phyloP scores from a whole-genome alignment of 768 basidiomycete species.

The Lactarius pseudohatsudake region DNA sequence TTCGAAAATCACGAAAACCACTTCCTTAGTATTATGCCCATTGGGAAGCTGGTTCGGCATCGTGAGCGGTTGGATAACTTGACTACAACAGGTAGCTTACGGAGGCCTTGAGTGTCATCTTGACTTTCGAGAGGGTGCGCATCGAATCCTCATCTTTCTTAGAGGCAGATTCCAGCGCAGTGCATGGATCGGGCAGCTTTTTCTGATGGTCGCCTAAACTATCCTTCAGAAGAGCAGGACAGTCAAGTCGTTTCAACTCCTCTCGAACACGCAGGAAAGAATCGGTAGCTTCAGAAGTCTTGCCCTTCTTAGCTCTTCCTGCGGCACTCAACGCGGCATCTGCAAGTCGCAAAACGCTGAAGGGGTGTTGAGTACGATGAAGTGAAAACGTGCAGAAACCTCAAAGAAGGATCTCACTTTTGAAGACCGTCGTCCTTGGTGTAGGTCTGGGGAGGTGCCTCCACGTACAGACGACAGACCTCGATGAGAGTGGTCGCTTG shows the following conservation, averaged over 20 bases:
- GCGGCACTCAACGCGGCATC: slow-evolving; percentile 5
- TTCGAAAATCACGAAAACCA: background rate
- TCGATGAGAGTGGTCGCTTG: slow-evolving; percentile 3
- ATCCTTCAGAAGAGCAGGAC: background rate
- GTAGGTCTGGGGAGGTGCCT: background rate
- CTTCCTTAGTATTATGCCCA: background rate
- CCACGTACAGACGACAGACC: background rate
- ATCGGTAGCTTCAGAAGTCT: background rate
- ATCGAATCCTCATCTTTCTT: background rate
- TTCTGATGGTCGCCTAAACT: background rate
- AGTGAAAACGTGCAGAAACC: background rate
- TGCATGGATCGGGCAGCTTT: background rate
- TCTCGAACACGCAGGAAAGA: background rate
- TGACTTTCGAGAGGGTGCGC: background rate
- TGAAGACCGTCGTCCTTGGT: background rate
- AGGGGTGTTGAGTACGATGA: too few relatives aligned
- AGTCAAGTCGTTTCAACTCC: background rate
- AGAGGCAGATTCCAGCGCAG: background rate
- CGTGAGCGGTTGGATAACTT: background rate
- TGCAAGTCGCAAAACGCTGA: background rate
- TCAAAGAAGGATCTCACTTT: background rate
- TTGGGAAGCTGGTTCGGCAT: background rate
- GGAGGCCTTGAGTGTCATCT: background rate
- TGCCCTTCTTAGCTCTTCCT: background rate
- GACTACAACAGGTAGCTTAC: background rate